Evolutionary conservation across 345 rosid species (phyloP).

Genomic region (Acer campestre): DNA sequence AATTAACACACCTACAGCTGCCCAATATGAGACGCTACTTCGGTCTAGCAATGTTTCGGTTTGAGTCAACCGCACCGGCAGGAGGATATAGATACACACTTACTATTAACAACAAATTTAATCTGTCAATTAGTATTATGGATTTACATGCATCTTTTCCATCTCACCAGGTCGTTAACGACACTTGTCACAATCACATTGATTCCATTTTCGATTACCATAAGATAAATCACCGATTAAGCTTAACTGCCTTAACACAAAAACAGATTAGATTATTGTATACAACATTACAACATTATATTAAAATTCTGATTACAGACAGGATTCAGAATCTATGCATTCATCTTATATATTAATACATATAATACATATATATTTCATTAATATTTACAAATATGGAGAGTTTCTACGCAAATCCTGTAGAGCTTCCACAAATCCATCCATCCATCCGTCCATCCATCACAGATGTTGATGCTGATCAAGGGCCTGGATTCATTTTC

Average conservation of each 20-base stretch:
- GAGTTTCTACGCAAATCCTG: constrained; percentile 15
- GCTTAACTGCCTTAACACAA: too few species aligned
- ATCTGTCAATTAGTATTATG: background rate
- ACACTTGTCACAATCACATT: constrained; percentile 1
- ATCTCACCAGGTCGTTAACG: background rate
- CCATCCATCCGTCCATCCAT: background rate
- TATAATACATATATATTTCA: too few species aligned
- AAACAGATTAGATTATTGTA: background rate
- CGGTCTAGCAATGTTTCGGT: too few species aligned
- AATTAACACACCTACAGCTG: background rate
- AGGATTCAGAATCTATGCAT: constrained; percentile 23
- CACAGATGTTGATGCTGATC: constrained; percentile 11
- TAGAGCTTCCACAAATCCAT: background rate
- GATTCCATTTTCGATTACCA: background rate
- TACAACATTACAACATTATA: background rate
- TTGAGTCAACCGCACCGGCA: too few species aligned
- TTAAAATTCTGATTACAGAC: constrained; percentile 19
- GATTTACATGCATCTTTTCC: background rate
- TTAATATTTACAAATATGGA: constrained; percentile 11
- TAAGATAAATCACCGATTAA: too few species aligned
- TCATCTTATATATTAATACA: background rate
- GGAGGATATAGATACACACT: too few species aligned
- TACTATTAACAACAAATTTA: background rate
- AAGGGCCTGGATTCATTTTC: background rate
- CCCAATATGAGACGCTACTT: too few species aligned